Percentiles rank a stretch among this genome's conserved stretches.
phyloP scores from a whole-genome alignment of 2,329 filamentous ascomycete species.

The Venturiaceae sp. region DNA sequence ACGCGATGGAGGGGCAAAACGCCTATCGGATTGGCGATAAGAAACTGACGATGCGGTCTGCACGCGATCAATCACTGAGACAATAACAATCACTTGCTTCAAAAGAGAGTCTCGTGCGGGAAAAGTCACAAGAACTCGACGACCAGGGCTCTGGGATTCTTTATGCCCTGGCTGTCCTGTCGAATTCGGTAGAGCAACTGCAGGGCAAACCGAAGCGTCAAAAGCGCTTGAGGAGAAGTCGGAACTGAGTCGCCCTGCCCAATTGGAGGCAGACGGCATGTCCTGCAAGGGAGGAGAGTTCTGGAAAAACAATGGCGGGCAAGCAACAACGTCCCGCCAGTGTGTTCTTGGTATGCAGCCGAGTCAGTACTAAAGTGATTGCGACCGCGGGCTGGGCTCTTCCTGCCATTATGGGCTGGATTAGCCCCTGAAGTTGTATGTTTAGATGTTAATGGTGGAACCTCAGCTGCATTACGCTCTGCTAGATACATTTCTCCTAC shows the following conservation, averaged over 20 bases:
- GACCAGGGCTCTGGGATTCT: neutral
- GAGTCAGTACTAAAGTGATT: no score
- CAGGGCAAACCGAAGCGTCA: neutral
- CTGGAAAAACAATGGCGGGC: neutral
- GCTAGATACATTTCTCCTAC: neutral
- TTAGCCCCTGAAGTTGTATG: neutral
- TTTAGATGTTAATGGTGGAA: neutral
- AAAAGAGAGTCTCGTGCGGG: neutral
- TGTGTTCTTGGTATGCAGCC: neutral
- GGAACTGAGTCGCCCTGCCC: neutral
- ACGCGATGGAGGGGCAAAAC: neutral
- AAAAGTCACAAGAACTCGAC: neutral
- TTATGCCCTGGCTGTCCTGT: neutral
- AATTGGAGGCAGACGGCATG: neutral
- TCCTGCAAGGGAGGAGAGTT: neutral
- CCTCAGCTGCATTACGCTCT: neutral
- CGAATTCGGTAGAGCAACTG: neutral
- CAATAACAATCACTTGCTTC: neutral
- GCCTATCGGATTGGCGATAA: neutral
- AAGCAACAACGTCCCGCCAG: no score
- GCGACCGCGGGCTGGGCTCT: neutral
- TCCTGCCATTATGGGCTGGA: no score
- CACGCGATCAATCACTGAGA: neutral
- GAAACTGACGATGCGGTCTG: neutral
- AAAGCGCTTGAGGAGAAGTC: neutral